These are phyloP conservation scores for Rhodamnia argentea DNA, from an alignment of 345 rosid species.

Conservation along the genomic window DNA sequence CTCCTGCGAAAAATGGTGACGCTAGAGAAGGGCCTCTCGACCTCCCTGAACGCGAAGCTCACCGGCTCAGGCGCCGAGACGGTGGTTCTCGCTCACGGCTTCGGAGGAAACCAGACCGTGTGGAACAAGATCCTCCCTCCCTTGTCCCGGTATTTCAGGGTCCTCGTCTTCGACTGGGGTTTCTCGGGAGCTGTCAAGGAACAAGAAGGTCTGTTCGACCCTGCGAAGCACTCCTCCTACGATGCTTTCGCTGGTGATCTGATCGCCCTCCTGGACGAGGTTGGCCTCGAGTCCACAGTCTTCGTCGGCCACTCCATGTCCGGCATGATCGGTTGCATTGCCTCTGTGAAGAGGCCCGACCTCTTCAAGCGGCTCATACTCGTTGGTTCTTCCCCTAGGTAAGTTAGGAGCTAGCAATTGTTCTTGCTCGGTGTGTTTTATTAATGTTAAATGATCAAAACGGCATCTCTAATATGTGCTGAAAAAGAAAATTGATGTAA, in stretches of 20 bases:
- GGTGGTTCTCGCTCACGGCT: conserved; percentile 64
- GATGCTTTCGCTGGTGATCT: conserved; percentile 54
- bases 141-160: conserved; percentile 29
- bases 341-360: conserved; percentile 63
- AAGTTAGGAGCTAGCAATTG: not conserved
- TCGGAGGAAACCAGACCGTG: conserved; percentile 53
- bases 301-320: conserved; percentile 85
- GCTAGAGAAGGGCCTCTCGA: conserved; percentile 26
- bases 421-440: not conserved
- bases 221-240: conserved; percentile 40
- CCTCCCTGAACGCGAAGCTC: conserved; percentile 53
- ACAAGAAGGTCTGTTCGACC: conserved; percentile 32
- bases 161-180: conserved; percentile 65
- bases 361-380: conserved; percentile 50
- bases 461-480: not conserved
- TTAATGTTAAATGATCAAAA: not conserved
- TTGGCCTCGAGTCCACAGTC: conserved; percentile 23
- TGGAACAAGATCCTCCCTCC: conserved; percentile 52
- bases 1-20: conserved; percentile 14
- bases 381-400: conserved; percentile 73
- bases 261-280: conserved; percentile 45
- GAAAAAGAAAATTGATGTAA: not conserved
- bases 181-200: conserved; percentile 65
- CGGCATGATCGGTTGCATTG: conserved; percentile 75
- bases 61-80: conserved; percentile 33